Conservation (phyloP, 2,329 filamentous ascomycete species). For the Diaporthe sp. region DNA sequence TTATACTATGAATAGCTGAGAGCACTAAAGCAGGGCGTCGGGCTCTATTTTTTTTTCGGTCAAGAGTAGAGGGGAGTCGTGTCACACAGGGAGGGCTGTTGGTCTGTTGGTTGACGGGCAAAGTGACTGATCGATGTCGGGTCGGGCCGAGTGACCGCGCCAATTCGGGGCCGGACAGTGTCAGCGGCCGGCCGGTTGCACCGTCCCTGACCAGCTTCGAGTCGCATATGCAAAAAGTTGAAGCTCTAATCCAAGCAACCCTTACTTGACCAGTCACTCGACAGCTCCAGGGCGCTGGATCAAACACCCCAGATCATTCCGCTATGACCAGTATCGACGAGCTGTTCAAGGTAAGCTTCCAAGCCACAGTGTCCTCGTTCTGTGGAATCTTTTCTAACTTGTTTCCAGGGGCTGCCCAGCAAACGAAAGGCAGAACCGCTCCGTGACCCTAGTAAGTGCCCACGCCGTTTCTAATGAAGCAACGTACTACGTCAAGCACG, state of each 20-base stretch:
- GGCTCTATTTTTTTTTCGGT: background rate
- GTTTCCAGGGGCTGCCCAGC: slow-evolving; percentile 59
- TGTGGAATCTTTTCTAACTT: slow-evolving; percentile 18
- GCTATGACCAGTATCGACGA: slow-evolving; percentile 71
- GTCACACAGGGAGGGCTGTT: background rate
- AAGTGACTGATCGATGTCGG: background rate
- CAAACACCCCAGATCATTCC: background rate
- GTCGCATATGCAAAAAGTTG: slow-evolving; percentile 30
- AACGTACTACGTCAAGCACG: no score
- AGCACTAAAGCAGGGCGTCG: background rate
- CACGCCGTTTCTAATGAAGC: slow-evolving; percentile 8
- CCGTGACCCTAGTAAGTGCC: slow-evolving; percentile 71
- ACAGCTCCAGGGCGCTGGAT: background rate
- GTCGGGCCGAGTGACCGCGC: background rate
- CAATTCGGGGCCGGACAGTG: slow-evolving; percentile 11
- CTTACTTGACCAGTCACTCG: background rate
- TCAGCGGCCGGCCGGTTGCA: background rate
- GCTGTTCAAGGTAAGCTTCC: slow-evolving; percentile 65
- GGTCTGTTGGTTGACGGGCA: no score
- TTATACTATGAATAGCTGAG: background rate
- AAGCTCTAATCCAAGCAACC: background rate
- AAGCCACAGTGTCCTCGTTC: background rate
- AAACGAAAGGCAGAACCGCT: slow-evolving; percentile 76
- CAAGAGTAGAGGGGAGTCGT: background rate
- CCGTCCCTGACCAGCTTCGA: background rate